A percentile compares a stretch with the other conserved stretches of the same genome.
Evolutionary conservation across 495 filamentous ascomycete species (phyloP).

Genomic region (Melanomma pulvis-pyrius): DNA sequence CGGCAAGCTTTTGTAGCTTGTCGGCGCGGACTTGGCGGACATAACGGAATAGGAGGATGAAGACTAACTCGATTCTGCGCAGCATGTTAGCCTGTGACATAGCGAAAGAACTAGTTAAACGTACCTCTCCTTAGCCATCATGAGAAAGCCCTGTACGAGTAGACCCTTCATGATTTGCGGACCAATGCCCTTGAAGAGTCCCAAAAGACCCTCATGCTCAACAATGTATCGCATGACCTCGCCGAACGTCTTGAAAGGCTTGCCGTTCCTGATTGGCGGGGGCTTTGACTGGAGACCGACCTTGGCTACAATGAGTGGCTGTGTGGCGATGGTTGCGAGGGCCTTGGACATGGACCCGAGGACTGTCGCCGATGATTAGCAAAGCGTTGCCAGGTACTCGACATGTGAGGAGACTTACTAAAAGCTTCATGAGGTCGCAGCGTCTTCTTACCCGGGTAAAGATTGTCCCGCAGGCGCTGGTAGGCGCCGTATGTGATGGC

Average conservation of each 20-base stretch:
- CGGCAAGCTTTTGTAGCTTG: conserved; percentile 70
- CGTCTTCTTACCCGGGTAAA: conserved; percentile 77
- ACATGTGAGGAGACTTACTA: conserved; percentile 61
- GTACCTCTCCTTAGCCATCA: conserved; percentile 99
- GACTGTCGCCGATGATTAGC: conserved; percentile 53
- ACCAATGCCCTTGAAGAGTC: conserved; percentile 94
- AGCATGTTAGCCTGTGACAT: conserved; percentile 38
- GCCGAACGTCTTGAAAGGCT: conserved; percentile 90
- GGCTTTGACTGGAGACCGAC: conserved; percentile 93
- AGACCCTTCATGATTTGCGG: conserved; percentile 93
- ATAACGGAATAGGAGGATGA: conserved; percentile 84
- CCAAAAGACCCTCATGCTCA: conserved; percentile 77
- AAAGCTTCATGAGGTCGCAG: conserved; percentile 90
- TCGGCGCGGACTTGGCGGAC: conserved; percentile 69
- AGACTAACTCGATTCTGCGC: conserved; percentile 81
- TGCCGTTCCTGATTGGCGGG: conserved; percentile 78
- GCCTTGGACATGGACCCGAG: conserved; percentile 93
- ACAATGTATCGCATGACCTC: conserved; percentile 96
- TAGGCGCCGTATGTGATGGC: conserved; percentile 99
- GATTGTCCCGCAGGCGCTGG: conserved; percentile 76
- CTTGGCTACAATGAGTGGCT: conserved; percentile 97
- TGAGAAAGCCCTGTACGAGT: conserved; percentile 89
- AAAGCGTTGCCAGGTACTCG: neutral
- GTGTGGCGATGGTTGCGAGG: conserved; percentile 87
- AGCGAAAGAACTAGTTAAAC: conserved; percentile 31